A percentile compares a stretch with the other conserved stretches of the same genome.
Evolutionary conservation across 768 basidiomycete species (phyloP).

Genomic region (Butyriboletus loyo): DNA sequence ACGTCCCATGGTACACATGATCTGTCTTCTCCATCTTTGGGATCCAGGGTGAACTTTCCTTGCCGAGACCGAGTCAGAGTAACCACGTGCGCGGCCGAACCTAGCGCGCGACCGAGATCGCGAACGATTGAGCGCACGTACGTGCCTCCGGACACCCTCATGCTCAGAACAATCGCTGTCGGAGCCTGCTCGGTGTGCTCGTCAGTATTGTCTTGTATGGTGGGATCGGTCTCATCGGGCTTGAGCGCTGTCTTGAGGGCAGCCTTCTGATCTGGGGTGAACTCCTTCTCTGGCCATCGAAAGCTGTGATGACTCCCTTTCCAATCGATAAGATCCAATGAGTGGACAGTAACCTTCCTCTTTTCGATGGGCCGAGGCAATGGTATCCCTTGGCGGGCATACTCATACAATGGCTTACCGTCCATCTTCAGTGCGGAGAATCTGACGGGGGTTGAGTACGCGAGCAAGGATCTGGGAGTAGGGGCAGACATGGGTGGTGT

Average conservation of each 20-base stretch:
- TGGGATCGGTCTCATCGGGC: slow-evolving; percentile 40
- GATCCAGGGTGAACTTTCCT: slow-evolving; percentile 66
- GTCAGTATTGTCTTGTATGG: slow-evolving; percentile 35
- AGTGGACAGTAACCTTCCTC: slow-evolving; percentile 78
- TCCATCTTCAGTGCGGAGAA: slow-evolving; percentile 99
- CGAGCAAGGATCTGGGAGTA: background rate
- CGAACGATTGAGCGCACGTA: slow-evolving; percentile 96
- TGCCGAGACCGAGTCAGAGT: slow-evolving; percentile 87
- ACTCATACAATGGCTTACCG: slow-evolving; percentile 91
- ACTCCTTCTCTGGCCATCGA: slow-evolving; percentile 68
- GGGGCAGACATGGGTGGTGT: slow-evolving; percentile 80
- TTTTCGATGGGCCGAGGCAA: slow-evolving; percentile 93
- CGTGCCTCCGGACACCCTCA: slow-evolving; percentile 95
- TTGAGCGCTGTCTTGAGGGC: slow-evolving; percentile 66
- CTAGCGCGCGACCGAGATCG: slow-evolving; percentile 81
- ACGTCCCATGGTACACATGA: slow-evolving; percentile 73
- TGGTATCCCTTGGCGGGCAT: slow-evolving; percentile 86
- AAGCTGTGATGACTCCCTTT: slow-evolving; percentile 72
- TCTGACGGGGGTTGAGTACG: slow-evolving; percentile 40
- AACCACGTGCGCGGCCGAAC: slow-evolving; percentile 91
- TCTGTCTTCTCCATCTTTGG: slow-evolving; percentile 49
- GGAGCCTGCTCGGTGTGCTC: slow-evolving; percentile 43
- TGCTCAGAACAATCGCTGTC: slow-evolving; percentile 79
- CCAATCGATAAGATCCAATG: slow-evolving; percentile 78
- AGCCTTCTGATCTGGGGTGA: slow-evolving; percentile 65